These are phyloP conservation scores for Scenedesmus sp. DNA, from an alignment of 163 green algal genomes.

Conservation along the genomic window DNA sequence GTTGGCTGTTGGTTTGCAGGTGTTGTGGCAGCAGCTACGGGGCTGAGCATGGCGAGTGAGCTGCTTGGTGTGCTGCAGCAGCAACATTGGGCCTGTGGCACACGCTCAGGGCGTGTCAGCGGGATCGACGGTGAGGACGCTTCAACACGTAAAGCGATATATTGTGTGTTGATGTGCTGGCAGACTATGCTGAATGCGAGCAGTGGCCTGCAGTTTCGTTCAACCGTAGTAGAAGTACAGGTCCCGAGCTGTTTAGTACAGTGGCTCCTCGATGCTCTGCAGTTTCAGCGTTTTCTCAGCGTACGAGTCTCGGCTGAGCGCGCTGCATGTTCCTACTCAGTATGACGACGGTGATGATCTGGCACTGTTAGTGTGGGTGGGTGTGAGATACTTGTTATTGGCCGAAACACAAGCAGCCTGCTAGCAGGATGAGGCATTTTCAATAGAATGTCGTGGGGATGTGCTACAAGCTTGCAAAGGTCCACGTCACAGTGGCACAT, in stretches of 20 bases:
- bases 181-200: background rate
- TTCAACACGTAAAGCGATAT: background rate
- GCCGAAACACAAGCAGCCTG: background rate
- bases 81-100: background rate
- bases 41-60: background rate
- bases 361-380: background rate
- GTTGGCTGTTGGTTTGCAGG: background rate
- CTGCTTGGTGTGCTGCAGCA: background rate
- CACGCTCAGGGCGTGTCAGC: background rate
- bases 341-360: background rate
- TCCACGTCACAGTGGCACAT: too few species aligned
- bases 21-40: background rate
- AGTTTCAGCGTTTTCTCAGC: too few species aligned
- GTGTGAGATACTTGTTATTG: background rate
- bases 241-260: background rate
- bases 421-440: background rate
- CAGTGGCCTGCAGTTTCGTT: background rate
- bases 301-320: background rate
- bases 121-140: background rate
- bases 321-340: background rate
- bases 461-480: too few species aligned
- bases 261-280: too few species aligned
- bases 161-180: background rate
- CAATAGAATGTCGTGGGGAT: too few species aligned
- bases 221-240: constrained; percentile 10